phyloP scores from a whole-genome alignment of 371 early-diverging fungal genomes.

The Dinochytrium kinnereticum region DNA sequence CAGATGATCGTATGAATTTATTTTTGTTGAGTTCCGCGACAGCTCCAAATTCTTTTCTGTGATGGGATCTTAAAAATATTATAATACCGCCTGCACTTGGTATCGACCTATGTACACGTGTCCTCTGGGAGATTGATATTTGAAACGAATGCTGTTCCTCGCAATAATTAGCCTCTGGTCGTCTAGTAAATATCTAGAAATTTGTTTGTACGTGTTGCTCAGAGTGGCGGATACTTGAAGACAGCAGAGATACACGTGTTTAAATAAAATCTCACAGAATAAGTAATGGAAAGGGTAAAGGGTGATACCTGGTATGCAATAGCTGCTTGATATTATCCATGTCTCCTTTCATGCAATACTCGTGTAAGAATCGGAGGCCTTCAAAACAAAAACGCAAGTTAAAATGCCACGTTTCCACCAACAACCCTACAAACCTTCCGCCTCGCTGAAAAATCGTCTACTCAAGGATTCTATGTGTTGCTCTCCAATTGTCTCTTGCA shows the following conservation, averaged over 20 bases:
- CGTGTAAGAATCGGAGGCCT: conserved; percentile 29
- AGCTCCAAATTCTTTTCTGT: conserved; percentile 71
- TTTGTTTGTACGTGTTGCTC: not conserved
- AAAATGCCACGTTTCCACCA: too few species aligned
- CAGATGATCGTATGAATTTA: conserved; percentile 56
- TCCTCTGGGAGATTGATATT: conserved; percentile 66
- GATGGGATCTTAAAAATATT: conserved; percentile 34
- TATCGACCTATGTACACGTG: conserved; percentile 65
- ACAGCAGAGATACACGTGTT: conserved; percentile 61
- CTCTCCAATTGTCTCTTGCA: conserved; percentile 55
- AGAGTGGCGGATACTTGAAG: conserved; percentile 46
- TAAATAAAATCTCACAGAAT: conserved; percentile 25
- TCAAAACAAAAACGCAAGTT: too few species aligned
- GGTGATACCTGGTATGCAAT: conserved; percentile 23
- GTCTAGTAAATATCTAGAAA: conserved; percentile 58
- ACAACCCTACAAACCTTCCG: conserved; percentile 44
- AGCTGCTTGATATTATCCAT: conserved; percentile 22
- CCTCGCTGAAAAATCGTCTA: conserved; percentile 66
- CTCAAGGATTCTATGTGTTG: conserved; percentile 55
- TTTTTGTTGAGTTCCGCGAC: conserved; percentile 52
- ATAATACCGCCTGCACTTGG: not conserved
- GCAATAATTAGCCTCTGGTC: conserved; percentile 58
- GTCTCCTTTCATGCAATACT: conserved; percentile 19
- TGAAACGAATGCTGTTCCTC: conserved; percentile 66
- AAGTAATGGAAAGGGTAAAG: not conserved